Conservation (phyloP, 352 stramenopile species). For the Aphanomyces stellatus region DNA sequence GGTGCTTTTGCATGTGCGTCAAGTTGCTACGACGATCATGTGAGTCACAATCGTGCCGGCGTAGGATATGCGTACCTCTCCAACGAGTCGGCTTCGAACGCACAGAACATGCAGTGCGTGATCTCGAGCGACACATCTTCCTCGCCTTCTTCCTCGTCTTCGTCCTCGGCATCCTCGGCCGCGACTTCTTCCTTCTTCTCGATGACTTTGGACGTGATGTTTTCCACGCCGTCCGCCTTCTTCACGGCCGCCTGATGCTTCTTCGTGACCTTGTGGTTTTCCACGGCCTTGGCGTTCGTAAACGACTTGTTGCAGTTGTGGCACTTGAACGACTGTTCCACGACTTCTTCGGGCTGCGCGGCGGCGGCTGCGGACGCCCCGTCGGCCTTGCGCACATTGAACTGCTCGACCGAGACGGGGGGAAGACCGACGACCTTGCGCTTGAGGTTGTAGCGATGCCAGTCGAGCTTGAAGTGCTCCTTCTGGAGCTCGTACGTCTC, state of each 20-base stretch:
- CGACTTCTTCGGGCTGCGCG: constrained; percentile 25
- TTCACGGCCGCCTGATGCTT: constrained; percentile 77
- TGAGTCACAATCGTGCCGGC: too few relatives aligned
- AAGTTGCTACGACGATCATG: constrained; percentile 38
- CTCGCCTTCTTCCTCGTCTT: constrained; percentile 35
- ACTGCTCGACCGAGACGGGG: constrained; percentile 85
- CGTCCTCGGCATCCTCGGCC: constrained; percentile 43
- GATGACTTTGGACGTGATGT: constrained; percentile 64
- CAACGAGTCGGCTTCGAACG: constrained; percentile 47
- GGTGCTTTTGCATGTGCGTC: constrained; percentile 88
- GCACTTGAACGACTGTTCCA: constrained; percentile 43
- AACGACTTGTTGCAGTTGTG: constrained; percentile 82
- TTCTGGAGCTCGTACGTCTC: constrained; percentile 51
- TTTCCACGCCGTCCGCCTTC: constrained; percentile 48
- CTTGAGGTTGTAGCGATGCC: constrained; percentile 96
- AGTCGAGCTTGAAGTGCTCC: constrained; percentile 93
- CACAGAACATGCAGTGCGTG: constrained; percentile 81
- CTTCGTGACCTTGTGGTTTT: constrained; percentile 81
- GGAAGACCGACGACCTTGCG: constrained; percentile 92
- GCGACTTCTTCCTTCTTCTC: constrained; percentile 24
- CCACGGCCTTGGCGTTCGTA: constrained; percentile 64
- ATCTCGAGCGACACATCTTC: constrained; percentile 68
- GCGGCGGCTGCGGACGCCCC: constrained; percentile 26
- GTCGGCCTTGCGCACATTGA: constrained; percentile 60
- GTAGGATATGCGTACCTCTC: constrained; percentile 30